Evolutionary conservation across 352 stramenopile genomes (phyloP).

Genomic region (Pythium brassicae): DNA sequence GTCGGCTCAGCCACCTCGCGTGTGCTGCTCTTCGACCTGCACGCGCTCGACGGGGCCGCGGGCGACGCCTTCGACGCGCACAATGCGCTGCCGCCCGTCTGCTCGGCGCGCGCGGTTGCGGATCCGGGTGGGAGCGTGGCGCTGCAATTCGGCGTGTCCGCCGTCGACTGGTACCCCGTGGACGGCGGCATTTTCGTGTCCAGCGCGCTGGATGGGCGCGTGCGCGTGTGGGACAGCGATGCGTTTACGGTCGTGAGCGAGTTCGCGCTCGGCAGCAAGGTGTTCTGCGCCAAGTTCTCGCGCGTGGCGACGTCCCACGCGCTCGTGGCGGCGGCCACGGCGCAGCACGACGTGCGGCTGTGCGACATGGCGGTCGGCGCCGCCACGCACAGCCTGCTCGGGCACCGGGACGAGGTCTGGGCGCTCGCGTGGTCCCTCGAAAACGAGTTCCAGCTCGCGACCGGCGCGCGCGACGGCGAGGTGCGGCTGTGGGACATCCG

Average conservation of each 20-base stretch:
- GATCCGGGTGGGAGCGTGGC: background rate
- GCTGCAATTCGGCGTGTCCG: slow-evolving; percentile 60
- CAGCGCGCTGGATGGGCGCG: slow-evolving; percentile 59
- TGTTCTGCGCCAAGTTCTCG: slow-evolving; percentile 70
- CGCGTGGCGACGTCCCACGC: slow-evolving; percentile 42
- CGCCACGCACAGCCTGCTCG: slow-evolving; percentile 62
- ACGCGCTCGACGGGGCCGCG: slow-evolving; percentile 35
- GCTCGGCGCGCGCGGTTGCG: slow-evolving; percentile 15
- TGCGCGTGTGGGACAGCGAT: slow-evolving; percentile 78
- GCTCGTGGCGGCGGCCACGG: slow-evolving; percentile 64
- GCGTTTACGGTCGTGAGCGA: slow-evolving; percentile 56
- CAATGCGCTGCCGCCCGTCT: slow-evolving; percentile 20
- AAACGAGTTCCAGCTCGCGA: slow-evolving; percentile 71
- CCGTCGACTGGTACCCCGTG: slow-evolving; percentile 85
- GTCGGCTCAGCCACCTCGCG: slow-evolving; percentile 53
- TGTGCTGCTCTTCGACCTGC: slow-evolving; percentile 61
- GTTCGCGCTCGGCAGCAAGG: slow-evolving; percentile 56
- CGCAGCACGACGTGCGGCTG: slow-evolving; percentile 60
- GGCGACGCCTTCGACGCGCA: slow-evolving; percentile 27
- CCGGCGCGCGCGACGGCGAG: slow-evolving; percentile 52
- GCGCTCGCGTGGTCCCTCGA: slow-evolving; percentile 65
- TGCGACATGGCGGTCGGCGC: slow-evolving; percentile 71
- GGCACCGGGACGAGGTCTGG: slow-evolving; percentile 77
- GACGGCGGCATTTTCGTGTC: slow-evolving; percentile 81
- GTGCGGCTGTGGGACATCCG: slow-evolving; percentile 87